Conservation (phyloP, 352 stramenopile species). For the Pythium scleroteichum region DNA sequence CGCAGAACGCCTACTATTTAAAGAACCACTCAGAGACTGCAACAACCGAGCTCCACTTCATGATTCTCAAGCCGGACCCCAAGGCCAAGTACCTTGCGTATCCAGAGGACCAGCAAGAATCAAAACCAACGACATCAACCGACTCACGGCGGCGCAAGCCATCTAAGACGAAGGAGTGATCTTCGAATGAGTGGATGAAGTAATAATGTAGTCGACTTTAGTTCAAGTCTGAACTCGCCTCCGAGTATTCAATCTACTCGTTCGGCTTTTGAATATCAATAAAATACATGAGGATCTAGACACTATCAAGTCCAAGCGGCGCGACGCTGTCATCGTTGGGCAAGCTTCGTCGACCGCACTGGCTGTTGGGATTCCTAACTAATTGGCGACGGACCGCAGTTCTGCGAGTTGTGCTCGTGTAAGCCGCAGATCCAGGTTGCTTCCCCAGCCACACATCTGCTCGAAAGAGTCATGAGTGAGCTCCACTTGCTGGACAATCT, state of each 20-base stretch:
- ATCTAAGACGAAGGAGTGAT: neutral
- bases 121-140: conserved; percentile 2
- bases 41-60: conserved; percentile 93
- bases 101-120: neutral
- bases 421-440: conserved; percentile 73
- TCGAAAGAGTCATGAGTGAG: conserved; percentile 85
- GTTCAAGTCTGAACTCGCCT: neutral
- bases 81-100: conserved; percentile 7
- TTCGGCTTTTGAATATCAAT: conserved; percentile 11
- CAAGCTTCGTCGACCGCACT: neutral
- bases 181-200: neutral
- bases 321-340: neutral
- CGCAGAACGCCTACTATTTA: conserved; percentile 96
- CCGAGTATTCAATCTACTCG: conserved; percentile 29
- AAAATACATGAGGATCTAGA: conserved; percentile 30
- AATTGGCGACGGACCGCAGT: conserved; percentile 41
- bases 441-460: conserved; percentile 82
- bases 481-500: conserved; percentile 84
- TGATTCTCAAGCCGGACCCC: conserved; percentile 89
- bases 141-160: conserved; percentile 9
- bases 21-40: conserved; percentile 93
- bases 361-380: neutral
- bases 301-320: conserved; percentile 22
- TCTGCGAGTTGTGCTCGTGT: conserved; percentile 77
- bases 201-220: neutral